phyloP scores from a whole-genome alignment of 2,329 filamentous ascomycete genomes.

The Fusarium oxysporum region DNA sequence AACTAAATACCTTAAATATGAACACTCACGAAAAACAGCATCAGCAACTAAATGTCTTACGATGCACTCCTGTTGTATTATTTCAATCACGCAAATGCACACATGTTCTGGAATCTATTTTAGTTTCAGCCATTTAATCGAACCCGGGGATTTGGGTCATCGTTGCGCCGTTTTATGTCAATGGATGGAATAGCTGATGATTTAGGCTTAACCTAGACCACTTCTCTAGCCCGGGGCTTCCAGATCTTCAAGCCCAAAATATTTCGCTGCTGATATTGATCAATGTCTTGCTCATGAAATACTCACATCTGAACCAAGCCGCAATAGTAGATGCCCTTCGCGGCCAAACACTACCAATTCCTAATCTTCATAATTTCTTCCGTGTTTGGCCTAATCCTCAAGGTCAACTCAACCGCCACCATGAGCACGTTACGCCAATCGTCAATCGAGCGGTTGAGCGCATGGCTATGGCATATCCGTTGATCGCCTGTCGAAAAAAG shows the following conservation, averaged over 20 bases:
- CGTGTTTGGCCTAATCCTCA: conserved; percentile 39
- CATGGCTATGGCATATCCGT: conserved; percentile 51
- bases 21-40: neutral
- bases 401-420: conserved; percentile 37
- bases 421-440: conserved; percentile 32
- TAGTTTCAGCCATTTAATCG: neutral
- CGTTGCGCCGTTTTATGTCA: neutral
- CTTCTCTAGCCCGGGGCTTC: neutral
- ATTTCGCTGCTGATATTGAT: neutral
- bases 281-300: conserved; percentile 28
- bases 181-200: neutral
- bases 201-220: conserved; percentile 17
- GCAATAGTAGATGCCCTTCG: conserved; percentile 40
- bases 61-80: too few species aligned
- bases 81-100: neutral
- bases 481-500: conserved; percentile 43
- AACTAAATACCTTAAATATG: neutral
- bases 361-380: conserved; percentile 44
- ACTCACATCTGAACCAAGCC: conserved; percentile 31
- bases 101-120: neutral
- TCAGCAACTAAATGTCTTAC: neutral
- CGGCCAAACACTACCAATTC: conserved; percentile 45
- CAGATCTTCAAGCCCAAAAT: neutral
- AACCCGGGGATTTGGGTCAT: neutral
- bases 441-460: conserved; percentile 42